Conservation (phyloP, 2,329 filamentous ascomycete genomes). For the Cercospora janseana region DNA sequence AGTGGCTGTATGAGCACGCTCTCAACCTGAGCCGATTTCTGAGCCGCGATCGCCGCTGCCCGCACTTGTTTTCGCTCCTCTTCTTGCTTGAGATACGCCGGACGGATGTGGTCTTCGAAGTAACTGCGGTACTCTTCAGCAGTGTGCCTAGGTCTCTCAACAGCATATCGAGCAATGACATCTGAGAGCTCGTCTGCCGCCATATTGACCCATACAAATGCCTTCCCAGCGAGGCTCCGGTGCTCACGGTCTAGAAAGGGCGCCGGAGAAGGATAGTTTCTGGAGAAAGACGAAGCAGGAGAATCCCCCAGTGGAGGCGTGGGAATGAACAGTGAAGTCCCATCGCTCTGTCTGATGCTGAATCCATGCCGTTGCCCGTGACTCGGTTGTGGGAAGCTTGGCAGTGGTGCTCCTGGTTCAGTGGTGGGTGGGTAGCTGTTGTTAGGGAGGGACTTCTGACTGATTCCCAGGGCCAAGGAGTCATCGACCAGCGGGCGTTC, state of each 20-base stretch:
- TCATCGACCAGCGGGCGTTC: neutral
- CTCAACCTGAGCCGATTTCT: too few species aligned
- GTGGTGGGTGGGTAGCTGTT: neutral
- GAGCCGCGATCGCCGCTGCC: neutral
- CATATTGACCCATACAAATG: slow-evolving; percentile 27
- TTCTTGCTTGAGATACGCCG: slow-evolving; percentile 20
- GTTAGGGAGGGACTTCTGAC: neutral
- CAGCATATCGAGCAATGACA: slow-evolving; percentile 21
- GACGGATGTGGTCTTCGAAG: slow-evolving; percentile 28
- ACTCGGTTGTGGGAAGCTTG: neutral
- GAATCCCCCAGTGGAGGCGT: neutral
- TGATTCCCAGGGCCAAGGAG: slow-evolving; percentile 7
- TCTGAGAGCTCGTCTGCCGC: slow-evolving; percentile 15
- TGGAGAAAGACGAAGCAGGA: neutral
- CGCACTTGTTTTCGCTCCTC: slow-evolving; percentile 6
- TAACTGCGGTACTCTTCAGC: slow-evolving; percentile 26
- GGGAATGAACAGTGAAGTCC: slow-evolving; percentile 5
- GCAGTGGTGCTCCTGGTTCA: neutral
- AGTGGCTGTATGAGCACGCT: too few species aligned
- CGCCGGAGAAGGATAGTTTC: neutral
- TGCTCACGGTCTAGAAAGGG: slow-evolving; percentile 21
- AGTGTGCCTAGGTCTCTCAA: slow-evolving; percentile 16
- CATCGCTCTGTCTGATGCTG: slow-evolving; percentile 14
- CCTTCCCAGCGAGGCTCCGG: slow-evolving; percentile 22
- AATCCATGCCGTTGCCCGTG: slow-evolving; percentile 6